Percentiles rank a stretch among this genome's conserved stretches.
phyloP scores from a whole-genome alignment of 2,329 filamentous ascomycete species.

The Camillea tinctor region DNA sequence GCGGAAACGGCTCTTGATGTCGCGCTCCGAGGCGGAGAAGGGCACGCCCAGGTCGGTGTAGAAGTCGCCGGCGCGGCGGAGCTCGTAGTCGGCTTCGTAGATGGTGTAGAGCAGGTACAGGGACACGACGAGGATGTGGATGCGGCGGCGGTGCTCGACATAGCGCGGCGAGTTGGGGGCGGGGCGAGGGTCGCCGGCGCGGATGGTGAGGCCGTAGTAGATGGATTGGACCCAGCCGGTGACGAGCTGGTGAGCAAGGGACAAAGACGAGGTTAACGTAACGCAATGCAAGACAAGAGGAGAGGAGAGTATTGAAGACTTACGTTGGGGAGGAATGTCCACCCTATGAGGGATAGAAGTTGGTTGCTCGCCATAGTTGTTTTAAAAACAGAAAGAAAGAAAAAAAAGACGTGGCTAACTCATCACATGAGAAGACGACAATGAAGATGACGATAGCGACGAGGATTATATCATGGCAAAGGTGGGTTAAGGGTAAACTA shows the following conservation, averaged over 20 bases:
- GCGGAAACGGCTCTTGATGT: conserved; percentile 82
- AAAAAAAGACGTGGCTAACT: neutral
- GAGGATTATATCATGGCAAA: neutral
- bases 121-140: conserved; percentile 79
- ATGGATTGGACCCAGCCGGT: conserved; percentile 75
- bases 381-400: too few species aligned
- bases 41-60: conserved; percentile 75
- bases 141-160: conserved; percentile 72
- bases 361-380: conserved; percentile 45
- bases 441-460: too few species aligned
- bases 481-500: neutral
- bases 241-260: conserved; percentile 56
- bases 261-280: neutral
- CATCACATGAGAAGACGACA: too few species aligned
- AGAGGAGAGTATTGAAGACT: conserved; percentile 22
- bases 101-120: conserved; percentile 88
- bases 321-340: conserved; percentile 57
- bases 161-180: conserved; percentile 67
- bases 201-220: conserved; percentile 86
- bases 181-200: conserved; percentile 81
- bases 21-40: conserved; percentile 66
- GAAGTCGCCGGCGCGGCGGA: conserved; percentile 70
- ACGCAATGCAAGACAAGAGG: neutral
- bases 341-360: conserved; percentile 54
- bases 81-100: conserved; percentile 83